Percentiles rank a stretch among this genome's conserved stretches.
Evolutionary conservation across 306 rosid species (phyloP).

Genomic region (Lupinus albus): DNA sequence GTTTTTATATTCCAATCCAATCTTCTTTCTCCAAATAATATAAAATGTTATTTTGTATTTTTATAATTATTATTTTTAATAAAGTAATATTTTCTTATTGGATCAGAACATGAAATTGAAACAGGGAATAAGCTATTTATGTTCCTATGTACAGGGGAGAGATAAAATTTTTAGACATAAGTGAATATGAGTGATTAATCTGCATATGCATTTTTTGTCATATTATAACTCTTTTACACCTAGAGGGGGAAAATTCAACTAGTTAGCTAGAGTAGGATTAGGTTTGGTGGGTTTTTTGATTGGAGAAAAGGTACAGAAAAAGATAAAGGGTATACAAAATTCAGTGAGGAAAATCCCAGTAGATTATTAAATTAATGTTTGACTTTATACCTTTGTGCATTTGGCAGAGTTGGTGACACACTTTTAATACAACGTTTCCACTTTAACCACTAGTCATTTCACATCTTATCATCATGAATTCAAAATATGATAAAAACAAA

Average conservation of each 20-base stretch:
- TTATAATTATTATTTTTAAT: too few species aligned
- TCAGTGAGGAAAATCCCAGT: slow-evolving; percentile 42
- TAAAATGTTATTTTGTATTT: too few species aligned
- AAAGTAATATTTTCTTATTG: too few species aligned
- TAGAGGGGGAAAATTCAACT: slow-evolving; percentile 25
- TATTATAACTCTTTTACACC: too few species aligned
- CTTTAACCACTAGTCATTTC: slow-evolving; percentile 33
- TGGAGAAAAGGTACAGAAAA: slow-evolving; percentile 6
- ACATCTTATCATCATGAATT: background rate
- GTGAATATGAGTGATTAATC: too few species aligned
- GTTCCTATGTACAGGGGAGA: too few species aligned
- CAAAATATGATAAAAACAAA: too few species aligned
- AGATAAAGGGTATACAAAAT: slow-evolving; percentile 7
- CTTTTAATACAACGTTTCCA: slow-evolving; percentile 26
- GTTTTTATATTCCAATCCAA: too few species aligned
- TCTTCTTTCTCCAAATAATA: too few species aligned
- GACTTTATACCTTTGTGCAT: slow-evolving; percentile 43
- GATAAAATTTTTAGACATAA: slow-evolving; percentile 28
- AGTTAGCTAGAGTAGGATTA: slow-evolving; percentile 30
- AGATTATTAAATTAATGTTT: slow-evolving; percentile 50
- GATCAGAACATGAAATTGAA: too few species aligned
- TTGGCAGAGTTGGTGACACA: slow-evolving; percentile 41
- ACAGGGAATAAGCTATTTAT: too few species aligned
- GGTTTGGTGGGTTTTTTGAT: slow-evolving; percentile 27
- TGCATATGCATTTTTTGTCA: too few species aligned